Base-by-base conservation (phyloP, 352 stramenopile genomes). In the Globisporangium spinosum region DNA sequence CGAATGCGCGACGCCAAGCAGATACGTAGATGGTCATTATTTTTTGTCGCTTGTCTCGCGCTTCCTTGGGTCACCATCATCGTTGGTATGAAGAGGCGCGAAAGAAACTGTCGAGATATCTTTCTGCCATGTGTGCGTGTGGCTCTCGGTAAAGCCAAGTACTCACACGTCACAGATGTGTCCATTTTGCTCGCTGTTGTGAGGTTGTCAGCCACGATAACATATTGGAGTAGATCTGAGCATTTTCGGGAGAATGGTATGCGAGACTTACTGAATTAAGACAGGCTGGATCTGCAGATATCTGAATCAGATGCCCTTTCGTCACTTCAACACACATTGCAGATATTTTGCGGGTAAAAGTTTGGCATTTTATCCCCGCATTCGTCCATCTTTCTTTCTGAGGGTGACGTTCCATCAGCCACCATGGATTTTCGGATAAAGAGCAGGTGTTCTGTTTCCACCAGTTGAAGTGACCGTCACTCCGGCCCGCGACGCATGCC, bases 381-480 rank as follows among this genome's bases (percentile, higher is more conserved):
- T 32, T 32, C 29, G 29, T 32, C 29, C 29, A 32, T 32, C 29
- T 32, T 32, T 32, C 29, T 4, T 32, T 32, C 29, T 32, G 29
- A 32, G 29, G 35, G 35, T 17, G 35, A 43, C 35, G 2, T 43
- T 43, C 35, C 10, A 17, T 40, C 35, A 43, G 29, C 35, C 8
- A 0, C 35, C 35, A 43, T 43, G 35, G 10, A 15, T 43, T 43
- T 43, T 43, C 2, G 13, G 10, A 43, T 5, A 43, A 43, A 43
- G 35, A 43, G 35, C 10, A 43, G 35, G 35, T 43, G 29, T 32
- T 43, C 10, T 43, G 9, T 43, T 38, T 13, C 35, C 35, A 17
- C 35, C 35, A 59, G 34, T 60, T 67, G 61, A 67, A 67, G 61
- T 67, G 45, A 60, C 49, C 61, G 34, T 67, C 32, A 43, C 22